Conservation (phyloP, 1,284 basidiomycete genomes). For the Heterobasidion parviporum region DNA sequence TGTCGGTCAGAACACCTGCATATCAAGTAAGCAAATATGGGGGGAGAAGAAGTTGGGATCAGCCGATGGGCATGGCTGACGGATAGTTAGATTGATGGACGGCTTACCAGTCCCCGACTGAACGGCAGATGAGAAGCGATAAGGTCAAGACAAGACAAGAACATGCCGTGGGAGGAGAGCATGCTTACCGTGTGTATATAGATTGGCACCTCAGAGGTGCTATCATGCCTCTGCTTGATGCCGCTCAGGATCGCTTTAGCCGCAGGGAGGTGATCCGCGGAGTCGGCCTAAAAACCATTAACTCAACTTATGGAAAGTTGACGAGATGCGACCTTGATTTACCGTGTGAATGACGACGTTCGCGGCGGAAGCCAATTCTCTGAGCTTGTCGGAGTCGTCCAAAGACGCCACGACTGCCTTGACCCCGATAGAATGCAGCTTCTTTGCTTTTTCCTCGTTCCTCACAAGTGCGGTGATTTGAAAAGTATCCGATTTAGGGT, state of each 20-base stretch:
- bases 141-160: neutral
- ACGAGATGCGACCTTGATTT: neutral
- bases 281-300: conserved; percentile 26
- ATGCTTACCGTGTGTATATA: conserved; percentile 45
- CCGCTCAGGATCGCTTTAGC: conserved; percentile 38
- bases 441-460: conserved; percentile 29
- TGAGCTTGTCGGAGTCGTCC: conserved; percentile 20
- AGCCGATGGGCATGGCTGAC: conserved; percentile 24
- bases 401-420: conserved; percentile 30
- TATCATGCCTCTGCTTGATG: conserved; percentile 29
- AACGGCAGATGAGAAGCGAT: neutral
- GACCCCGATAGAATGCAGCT: conserved; percentile 26
- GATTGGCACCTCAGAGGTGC: conserved; percentile 29
- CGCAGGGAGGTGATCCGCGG: conserved; percentile 31
- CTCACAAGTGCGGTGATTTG: conserved; percentile 34
- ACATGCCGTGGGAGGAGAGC: conserved; percentile 1
- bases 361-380: conserved; percentile 1
- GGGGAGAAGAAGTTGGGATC: neutral
- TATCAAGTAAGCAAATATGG: too few species aligned
- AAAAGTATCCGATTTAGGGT: conserved; percentile 25
- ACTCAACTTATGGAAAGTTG: neutral
- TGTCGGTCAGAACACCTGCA: conserved; percentile 25
- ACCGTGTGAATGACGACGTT: conserved; percentile 10
- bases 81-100: neutral
- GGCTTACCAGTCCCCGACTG: conserved; percentile 22